Evolutionary conservation across 1,139 yeast genomes (phyloP), one percentile per base, ranked within the genome.

Genomic region (Yamadazyma aaseri): DNA sequence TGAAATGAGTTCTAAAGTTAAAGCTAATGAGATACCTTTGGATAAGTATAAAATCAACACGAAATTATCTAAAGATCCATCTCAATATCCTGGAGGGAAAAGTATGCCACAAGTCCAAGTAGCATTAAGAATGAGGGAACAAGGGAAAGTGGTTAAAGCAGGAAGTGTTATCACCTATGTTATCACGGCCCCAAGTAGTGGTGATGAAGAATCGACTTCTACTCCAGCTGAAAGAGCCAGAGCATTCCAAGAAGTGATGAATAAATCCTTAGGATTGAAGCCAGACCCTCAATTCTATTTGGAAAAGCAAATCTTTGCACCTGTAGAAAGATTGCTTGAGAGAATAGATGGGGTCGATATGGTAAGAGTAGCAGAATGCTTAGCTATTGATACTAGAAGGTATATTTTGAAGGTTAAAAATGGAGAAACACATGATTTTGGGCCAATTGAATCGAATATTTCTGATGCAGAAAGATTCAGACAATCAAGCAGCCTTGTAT

Each of bases 81-180:
- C 63, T 15, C 76, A 76, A 35, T 84, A 84, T 51, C 87, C 89
- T 5, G 79, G 79, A 46, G 95, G 89, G 16, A 84, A 85, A 50
- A 69, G 76, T 16, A 85, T 86, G 90, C 96, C 98, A 2, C 89
- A 90, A 20, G 96, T 94, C 10, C 95, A 84, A 55, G 97, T 89
- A 26, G 99, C 97, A 0, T 66, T 86, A 41, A 73, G 95, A 47
- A 71, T 87, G 57, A 70, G 86, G 45, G 76, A 74, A 8, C 80
- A 79, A 45, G 97, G 97, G 23, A 90, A 87, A 49, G 81, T 85
- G 26, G 76, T 94, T 38, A 82, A 82, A 45, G 92, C 95, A 2
- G 96, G 96, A 20, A 85, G 84, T 51, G 97, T 94, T 31, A 82
- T 94, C 35, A 85, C 96, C 0, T 94, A 74, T 63, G 85, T 92